A percentile compares a stretch with the other conserved stretches of the same genome.
phyloP scores from a whole-genome alignment of 2,329 filamentous ascomycete species.

The Elsinoe ampelina region DNA sequence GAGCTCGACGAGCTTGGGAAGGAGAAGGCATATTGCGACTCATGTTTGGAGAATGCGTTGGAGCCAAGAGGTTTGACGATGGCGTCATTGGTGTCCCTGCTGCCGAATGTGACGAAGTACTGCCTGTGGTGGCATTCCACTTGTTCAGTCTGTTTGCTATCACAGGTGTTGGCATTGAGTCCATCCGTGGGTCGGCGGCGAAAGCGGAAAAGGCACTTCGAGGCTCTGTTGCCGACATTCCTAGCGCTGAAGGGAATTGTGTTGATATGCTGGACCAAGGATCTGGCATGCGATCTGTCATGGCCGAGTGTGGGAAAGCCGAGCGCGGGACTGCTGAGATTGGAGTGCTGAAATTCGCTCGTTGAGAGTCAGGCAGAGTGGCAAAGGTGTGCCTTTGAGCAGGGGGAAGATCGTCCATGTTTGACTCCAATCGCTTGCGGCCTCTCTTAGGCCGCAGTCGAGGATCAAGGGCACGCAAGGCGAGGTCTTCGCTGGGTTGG shows the following conservation, averaged over 20 bases:
- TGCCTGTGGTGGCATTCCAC: conserved; percentile 1
- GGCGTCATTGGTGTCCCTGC: conserved; percentile 19
- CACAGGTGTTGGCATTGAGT: neutral
- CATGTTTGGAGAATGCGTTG: neutral
- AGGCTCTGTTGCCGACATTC: conserved; percentile 1
- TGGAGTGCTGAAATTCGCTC: conserved; percentile 24
- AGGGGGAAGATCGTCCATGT: conserved; percentile 13
- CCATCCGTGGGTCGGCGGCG: neutral
- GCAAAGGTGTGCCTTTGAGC: conserved; percentile 19
- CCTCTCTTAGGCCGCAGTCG: conserved; percentile 57
- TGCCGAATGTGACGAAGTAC: conserved; percentile 9
- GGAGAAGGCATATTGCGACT: neutral
- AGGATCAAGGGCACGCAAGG: conserved; percentile 71
- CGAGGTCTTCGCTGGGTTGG: conserved; percentile 77
- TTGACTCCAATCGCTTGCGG: conserved; percentile 36
- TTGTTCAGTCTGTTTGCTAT: conserved; percentile 3
- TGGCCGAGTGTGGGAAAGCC: conserved; percentile 43
- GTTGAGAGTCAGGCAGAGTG: conserved; percentile 10
- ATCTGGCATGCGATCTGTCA: conserved; percentile 44
- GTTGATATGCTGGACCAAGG: conserved; percentile 37
- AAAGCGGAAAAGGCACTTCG: conserved; percentile 12
- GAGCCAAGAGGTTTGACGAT: neutral
- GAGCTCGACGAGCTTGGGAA: neutral
- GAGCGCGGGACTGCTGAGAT: conserved; percentile 45
- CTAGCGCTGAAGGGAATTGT: conserved; percentile 1